These are phyloP conservation scores for Fusarium sp. DNA, from an alignment of 2,329 filamentous ascomycete species.

Conservation along the genomic window DNA sequence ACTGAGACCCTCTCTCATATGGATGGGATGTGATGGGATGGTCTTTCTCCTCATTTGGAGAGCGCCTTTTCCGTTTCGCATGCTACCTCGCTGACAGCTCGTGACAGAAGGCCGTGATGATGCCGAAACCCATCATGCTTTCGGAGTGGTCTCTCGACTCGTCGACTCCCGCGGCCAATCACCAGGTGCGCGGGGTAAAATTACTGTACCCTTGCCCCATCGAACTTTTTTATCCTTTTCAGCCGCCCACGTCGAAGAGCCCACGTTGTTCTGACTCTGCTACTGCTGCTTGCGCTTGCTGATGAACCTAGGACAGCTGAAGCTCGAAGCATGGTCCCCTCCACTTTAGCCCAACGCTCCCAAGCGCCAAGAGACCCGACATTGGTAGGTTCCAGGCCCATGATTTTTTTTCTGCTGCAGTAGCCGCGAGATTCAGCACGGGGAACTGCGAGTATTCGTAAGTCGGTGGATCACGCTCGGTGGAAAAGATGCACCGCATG, in stretches of 20 bases:
- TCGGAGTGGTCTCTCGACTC: slow-evolving; percentile 3
- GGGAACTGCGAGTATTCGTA: slow-evolving; percentile 18
- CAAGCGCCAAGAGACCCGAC: slow-evolving; percentile 4
- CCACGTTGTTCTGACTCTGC: slow-evolving; percentile 5
- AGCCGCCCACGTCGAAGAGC: slow-evolving; percentile 13
- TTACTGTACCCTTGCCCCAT: slow-evolving; percentile 6
- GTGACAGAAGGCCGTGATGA: slow-evolving; percentile 29
- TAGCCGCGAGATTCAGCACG: slow-evolving; percentile 9
- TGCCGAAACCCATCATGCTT: slow-evolving; percentile 35
- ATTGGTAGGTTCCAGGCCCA: neutral
- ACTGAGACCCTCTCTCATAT: neutral
- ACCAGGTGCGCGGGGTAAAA: slow-evolving; percentile 22
- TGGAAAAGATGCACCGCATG: slow-evolving; percentile 17
- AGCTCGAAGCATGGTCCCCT: neutral
- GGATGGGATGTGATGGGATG: neutral
- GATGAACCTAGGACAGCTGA: slow-evolving; percentile 14
- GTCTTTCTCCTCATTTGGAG: neutral
- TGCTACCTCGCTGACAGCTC: slow-evolving; percentile 19
- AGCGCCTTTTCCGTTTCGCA: slow-evolving; percentile 13
- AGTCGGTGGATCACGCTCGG: slow-evolving; percentile 14
- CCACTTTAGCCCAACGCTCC: neutral
- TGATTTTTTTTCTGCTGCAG: neutral
- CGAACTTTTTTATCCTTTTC: slow-evolving; percentile 13
- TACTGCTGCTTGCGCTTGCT: neutral
- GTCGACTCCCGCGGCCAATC: slow-evolving; percentile 18